Conservation (phyloP, 2,329 filamentous ascomycete genomes). For the Microdochium nivale region DNA sequence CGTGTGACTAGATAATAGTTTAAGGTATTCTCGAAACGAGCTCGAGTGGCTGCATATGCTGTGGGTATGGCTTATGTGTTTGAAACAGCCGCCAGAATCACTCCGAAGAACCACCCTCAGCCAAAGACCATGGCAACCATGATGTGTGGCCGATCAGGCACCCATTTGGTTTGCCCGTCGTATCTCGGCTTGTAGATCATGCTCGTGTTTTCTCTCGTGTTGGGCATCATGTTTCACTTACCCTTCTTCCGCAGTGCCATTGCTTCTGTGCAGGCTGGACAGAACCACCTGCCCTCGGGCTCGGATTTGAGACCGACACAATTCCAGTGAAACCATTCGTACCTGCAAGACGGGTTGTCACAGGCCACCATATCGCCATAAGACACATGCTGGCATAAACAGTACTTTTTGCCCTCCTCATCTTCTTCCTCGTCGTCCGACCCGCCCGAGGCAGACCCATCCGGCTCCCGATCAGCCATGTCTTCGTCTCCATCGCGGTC, state of each 20-base stretch:
- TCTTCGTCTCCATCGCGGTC: slow-evolving; percentile 18
- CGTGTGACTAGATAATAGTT: no score
- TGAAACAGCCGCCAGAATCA: no score
- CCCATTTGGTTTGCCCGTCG: no score
- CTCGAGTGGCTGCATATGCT: no score
- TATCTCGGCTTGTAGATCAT: no score
- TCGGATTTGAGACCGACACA: slow-evolving; percentile 62
- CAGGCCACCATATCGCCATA: slow-evolving; percentile 86
- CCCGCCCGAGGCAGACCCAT: slow-evolving; percentile 34
- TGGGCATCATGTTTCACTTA: slow-evolving; percentile 7
- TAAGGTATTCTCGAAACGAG: no score
- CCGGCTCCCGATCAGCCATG: slow-evolving; percentile 37
- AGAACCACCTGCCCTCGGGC: slow-evolving; percentile 60
- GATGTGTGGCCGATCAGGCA: no score
- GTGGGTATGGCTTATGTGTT: no score
- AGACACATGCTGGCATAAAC: slow-evolving; percentile 73
- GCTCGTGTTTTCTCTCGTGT: no score
- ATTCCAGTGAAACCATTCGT: slow-evolving; percentile 84
- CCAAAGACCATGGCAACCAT: no score
- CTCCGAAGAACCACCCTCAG: no score
- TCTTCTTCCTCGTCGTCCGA: slow-evolving; percentile 63
- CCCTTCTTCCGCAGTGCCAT: slow-evolving; percentile 34
- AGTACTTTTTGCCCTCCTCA: slow-evolving; percentile 73
- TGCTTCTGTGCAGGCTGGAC: slow-evolving; percentile 49
- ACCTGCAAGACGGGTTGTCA: slow-evolving; percentile 73